Evolutionary conservation across 495 filamentous ascomycete genomes (phyloP).

Genomic region (Hyphodiscus hymeniophilus): DNA sequence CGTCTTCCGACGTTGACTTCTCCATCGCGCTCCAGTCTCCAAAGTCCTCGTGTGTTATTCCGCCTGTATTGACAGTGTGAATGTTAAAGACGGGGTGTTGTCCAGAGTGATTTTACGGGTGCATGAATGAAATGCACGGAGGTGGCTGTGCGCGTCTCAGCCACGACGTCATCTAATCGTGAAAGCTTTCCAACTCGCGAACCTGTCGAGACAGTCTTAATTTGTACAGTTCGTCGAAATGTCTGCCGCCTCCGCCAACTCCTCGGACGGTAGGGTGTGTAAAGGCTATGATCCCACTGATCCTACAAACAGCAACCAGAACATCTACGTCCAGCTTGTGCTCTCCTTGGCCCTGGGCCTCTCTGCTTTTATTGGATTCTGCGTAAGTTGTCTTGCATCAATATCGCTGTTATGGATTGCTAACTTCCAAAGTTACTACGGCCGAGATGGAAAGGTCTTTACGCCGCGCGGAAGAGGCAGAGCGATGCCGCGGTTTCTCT

Average conservation of each 20-base stretch:
- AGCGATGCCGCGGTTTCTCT: constrained; percentile 59
- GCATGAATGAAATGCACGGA: neutral
- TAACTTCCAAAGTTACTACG: constrained; percentile 51
- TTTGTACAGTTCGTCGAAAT: neutral
- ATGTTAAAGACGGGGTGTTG: neutral
- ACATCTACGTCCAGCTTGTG: constrained; percentile 44
- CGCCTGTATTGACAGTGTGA: neutral
- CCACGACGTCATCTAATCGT: neutral
- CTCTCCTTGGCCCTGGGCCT: constrained; percentile 41
- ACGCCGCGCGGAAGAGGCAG: constrained; percentile 77
- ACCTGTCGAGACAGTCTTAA: constrained; percentile 1
- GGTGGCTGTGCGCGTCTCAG: neutral
- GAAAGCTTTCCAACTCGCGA: neutral
- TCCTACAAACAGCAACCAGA: constrained; percentile 11
- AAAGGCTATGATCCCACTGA: constrained; percentile 10
- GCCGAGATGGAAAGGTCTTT: constrained; percentile 86
- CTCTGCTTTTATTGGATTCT: constrained; percentile 45
- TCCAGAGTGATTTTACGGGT: neutral
- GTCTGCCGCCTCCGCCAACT: constrained; percentile 3
- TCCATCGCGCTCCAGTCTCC: neutral
- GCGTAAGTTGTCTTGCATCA: constrained; percentile 28
- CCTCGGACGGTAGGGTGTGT: constrained; percentile 13
- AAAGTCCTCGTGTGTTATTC: neutral
- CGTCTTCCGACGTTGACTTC: no score
- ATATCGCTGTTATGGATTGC: constrained; percentile 16